Evolutionary conservation across 306 rosid genomes (phyloP).

Genomic region (Fagus sylvatica): DNA sequence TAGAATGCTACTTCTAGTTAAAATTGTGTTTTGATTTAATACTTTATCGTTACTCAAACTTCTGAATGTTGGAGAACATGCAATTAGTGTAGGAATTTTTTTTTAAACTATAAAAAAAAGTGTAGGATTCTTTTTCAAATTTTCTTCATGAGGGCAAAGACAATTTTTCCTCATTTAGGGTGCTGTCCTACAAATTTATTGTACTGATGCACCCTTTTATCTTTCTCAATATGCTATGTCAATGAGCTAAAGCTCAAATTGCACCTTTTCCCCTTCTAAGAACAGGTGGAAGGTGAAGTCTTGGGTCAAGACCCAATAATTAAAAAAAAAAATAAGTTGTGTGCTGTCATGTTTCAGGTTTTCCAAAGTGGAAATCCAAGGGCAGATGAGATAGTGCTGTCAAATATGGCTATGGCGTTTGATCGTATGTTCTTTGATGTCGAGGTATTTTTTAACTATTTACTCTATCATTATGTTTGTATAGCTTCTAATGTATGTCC

Average conservation of each 20-base stretch:
- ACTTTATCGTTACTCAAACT: conserved; percentile 1
- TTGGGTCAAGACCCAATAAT: not conserved
- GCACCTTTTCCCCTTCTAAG: not conserved
- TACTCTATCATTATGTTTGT: conserved; percentile 6
- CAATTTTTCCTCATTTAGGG: not conserved
- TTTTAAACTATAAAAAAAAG: not conserved
- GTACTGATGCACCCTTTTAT: conserved; percentile 6
- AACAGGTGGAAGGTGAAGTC: not conserved
- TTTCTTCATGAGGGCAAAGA: conserved; percentile 8
- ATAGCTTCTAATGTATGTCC: conserved; percentile 21
- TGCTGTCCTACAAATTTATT: conserved; percentile 15
- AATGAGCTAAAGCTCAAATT: not conserved
- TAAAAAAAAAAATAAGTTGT: not conserved
- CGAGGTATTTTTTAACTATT: conserved; percentile 51
- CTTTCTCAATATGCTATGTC: not conserved
- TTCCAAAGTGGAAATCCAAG: conserved; percentile 72
- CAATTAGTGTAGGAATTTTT: not conserved
- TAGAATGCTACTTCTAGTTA: not conserved
- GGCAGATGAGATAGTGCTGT: conserved; percentile 71
- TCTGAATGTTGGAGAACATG: not conserved
- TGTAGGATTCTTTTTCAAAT: not conserved
- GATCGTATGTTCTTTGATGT: conserved; percentile 88
- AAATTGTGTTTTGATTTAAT: conserved; percentile 8
- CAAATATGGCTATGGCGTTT: conserved; percentile 73
- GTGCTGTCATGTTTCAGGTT: conserved; percentile 54